Evolutionary conservation across 2,329 filamentous ascomycete genomes (phyloP), one percentile per base, ranked within the genome.

Genomic region (Alternaria arborescens): DNA sequence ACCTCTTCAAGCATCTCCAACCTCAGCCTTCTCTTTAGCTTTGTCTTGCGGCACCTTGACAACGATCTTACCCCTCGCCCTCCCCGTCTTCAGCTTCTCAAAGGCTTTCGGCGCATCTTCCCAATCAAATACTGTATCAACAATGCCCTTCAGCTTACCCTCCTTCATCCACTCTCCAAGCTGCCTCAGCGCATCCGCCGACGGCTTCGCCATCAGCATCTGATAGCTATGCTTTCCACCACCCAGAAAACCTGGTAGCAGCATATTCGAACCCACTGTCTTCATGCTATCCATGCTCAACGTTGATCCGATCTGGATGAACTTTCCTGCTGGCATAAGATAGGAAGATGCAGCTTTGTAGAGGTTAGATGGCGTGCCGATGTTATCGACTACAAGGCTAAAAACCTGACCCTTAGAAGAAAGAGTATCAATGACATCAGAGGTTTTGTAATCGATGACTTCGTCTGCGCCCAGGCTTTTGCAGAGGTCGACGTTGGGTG

Each of bases 381-480:
- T 83, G 69, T 86, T 87, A 74, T 90, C 88, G 11, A 90, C 79
- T 0, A 85, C 80, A 38, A 86, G 78, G 50, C 82, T 78, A 73
- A 84, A 89, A 2, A 83, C 76, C 7, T 77, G 78, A 0, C 85
- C 84, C 38, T 81, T 82, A 0, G 77, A 73, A 60, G 81, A 81
- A 8, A 90, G 74, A 3, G 71, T 73, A 24, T 79, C 77, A 5
- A 82, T 68, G 2, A 89, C 74, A 70, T 88, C 77, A 30, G 77
- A 72, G 0, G 77, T 75, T 18, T 82, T 84, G 71, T 90, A 90
- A 68, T 90, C 86, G 47, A 90, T 80, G 30, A 89, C 83, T 60
- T 87, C 85, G 65, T 90, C 87, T 7, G 89, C 89, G 1, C 89
- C 89, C 1, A 91, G 75, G 3, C 77, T 76, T 61, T 82, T 82